A percentile compares a stretch with the other conserved stretches of the same genome.
These are phyloP conservation scores for Oxyria digyna DNA, from an alignment of 148 eudicot genomes.

Conservation along the genomic window DNA sequence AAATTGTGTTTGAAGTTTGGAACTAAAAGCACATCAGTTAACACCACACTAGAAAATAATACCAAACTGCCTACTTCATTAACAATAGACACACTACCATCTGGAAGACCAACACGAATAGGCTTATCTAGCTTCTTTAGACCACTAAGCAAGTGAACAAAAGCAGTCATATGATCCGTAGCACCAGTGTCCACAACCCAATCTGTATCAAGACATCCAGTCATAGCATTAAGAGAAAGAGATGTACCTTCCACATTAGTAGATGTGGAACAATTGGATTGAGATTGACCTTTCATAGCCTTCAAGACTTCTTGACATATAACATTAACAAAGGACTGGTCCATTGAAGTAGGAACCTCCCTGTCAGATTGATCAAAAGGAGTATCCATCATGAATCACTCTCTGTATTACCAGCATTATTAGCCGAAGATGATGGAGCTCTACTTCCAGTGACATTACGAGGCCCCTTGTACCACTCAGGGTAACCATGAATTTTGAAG, in stretches of 20 bases:
- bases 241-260: not conserved
- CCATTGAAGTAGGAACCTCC: not conserved
- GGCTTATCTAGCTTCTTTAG: too few relatives aligned
- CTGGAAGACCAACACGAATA: too few relatives aligned
- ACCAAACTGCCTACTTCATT: too few relatives aligned
- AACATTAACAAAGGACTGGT: not conserved
- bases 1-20: too few relatives aligned
- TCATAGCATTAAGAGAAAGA: not conserved
- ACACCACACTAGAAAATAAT: too few relatives aligned
- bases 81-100: too few relatives aligned
- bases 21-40: too few relatives aligned
- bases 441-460: too few relatives aligned
- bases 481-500: not conserved
- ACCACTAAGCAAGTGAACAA: too few relatives aligned
- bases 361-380: not conserved
- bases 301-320: not conserved
- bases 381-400: not conserved
- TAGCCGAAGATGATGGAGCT: not conserved
- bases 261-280: not conserved
- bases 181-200: too few relatives aligned
- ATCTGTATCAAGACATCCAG: too few relatives aligned
- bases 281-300: not conserved
- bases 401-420: not conserved
- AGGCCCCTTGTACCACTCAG: not conserved
- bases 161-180: too few relatives aligned